Conservation (phyloP, 2,329 filamentous ascomycete genomes). For the Parasarocladium wereldwijsianum region DNA sequence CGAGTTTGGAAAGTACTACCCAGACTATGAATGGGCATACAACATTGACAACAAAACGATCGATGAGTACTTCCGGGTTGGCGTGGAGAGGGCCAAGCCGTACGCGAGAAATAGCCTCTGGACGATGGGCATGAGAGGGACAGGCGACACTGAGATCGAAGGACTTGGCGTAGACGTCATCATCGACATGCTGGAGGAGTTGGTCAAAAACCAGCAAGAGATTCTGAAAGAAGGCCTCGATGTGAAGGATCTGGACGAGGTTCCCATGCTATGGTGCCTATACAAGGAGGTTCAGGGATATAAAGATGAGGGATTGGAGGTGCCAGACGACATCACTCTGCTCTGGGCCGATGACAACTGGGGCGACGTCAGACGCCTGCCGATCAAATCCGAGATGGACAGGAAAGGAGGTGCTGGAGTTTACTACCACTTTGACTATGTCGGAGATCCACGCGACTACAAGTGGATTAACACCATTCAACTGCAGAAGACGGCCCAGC, state of each 20-base stretch:
- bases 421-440: slow-evolving; percentile 46
- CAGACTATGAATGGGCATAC: slow-evolving; percentile 55
- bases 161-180: slow-evolving; percentile 5
- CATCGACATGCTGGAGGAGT: slow-evolving; percentile 30
- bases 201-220: slow-evolving; percentile 44
- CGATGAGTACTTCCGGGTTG: slow-evolving; percentile 52
- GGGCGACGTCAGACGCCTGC: slow-evolving; percentile 49
- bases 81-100: slow-evolving; percentile 47
- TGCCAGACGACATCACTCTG: slow-evolving; percentile 51
- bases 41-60: slow-evolving; percentile 55
- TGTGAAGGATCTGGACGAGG: slow-evolving; percentile 20
- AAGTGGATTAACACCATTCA: slow-evolving; percentile 53
- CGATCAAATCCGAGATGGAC: slow-evolving; percentile 41
- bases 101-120: slow-evolving; percentile 51
- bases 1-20: slow-evolving; percentile 36
- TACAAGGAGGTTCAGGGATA: slow-evolving; percentile 65
- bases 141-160: slow-evolving; percentile 41
- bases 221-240: slow-evolving; percentile 40
- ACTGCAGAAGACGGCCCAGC: slow-evolving; percentile 43
- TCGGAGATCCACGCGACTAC: slow-evolving; percentile 30
- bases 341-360: slow-evolving; percentile 59
- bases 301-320: slow-evolving; percentile 39
- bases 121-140: slow-evolving; percentile 58
- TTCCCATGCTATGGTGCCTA: slow-evolving; percentile 58
- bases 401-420: slow-evolving; percentile 49